A percentile compares a stretch with the other conserved stretches of the same genome.
These are phyloP conservation scores for Centaurea solstitialis DNA, from an alignment of 129 eudicot genomes.

Conservation along the genomic window DNA sequence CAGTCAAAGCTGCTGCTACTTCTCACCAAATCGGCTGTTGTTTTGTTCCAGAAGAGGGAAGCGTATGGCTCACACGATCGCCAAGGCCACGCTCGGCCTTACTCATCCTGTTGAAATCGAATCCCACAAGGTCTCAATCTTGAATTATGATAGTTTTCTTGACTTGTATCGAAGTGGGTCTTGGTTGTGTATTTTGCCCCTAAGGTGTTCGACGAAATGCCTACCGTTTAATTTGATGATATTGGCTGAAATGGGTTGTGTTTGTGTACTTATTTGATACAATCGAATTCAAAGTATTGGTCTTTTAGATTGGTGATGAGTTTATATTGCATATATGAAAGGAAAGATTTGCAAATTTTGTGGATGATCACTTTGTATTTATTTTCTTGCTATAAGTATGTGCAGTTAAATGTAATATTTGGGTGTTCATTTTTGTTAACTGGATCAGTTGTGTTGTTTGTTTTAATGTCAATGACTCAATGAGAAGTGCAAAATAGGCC, in stretches of 20 bases:
- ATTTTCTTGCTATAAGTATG: not conserved
- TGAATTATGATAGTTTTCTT: not conserved
- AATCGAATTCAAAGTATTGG: not conserved
- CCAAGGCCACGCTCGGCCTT: constrained; percentile 84
- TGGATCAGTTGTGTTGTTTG: not conserved
- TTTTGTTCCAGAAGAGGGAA: constrained; percentile 32
- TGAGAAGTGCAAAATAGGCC: not conserved
- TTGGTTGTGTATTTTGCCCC: not conserved
- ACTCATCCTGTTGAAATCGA: constrained; percentile 67
- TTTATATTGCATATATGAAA: not conserved
- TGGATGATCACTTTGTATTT: not conserved
- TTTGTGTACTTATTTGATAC: not conserved
- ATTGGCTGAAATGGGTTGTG: not conserved
- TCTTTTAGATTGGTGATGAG: not conserved
- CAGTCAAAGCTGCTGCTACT: constrained; percentile 11
- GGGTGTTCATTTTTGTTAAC: not conserved
- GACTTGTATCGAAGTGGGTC: not conserved
- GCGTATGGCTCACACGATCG: constrained; percentile 69
- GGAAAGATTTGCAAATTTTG: not conserved
- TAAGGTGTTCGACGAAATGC: constrained; percentile 30
- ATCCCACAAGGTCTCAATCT: constrained; percentile 52
- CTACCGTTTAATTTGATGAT: not conserved
- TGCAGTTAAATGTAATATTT: not conserved
- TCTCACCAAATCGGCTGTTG: constrained; percentile 13
- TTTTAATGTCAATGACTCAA: not conserved